Evolutionary conservation across 2,329 filamentous ascomycete species (phyloP).

Genomic region (Alternaria consortialis): DNA sequence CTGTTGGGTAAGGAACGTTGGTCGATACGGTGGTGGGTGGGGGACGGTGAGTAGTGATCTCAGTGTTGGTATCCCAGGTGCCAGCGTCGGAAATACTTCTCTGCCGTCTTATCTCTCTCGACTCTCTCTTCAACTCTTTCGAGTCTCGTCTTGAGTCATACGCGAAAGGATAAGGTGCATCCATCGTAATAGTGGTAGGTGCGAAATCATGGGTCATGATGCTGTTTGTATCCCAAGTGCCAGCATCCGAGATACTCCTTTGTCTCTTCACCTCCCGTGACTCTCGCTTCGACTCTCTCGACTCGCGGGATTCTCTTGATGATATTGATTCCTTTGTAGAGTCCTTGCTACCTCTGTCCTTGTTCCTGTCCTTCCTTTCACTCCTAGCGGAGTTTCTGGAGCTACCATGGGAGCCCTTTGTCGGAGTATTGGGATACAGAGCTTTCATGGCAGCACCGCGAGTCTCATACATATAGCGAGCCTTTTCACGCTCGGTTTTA

Average conservation of each 20-base stretch:
- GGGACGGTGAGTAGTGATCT: constrained; percentile 9
- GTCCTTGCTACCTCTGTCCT: constrained; percentile 26
- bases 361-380: constrained; percentile 31
- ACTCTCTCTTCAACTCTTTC: constrained; percentile 18
- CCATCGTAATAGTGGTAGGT: constrained; percentile 27
- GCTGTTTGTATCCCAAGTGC: constrained; percentile 41
- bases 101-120: constrained; percentile 14
- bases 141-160: constrained; percentile 17
- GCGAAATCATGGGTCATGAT: constrained; percentile 26
- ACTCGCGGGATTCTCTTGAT: constrained; percentile 16
- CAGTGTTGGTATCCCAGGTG: constrained; percentile 17
- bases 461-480: constrained; percentile 46
- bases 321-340: constrained; percentile 27
- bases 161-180: constrained; percentile 9
- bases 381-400: constrained; percentile 28
- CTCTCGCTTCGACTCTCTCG: constrained; percentile 16
- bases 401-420: constrained; percentile 25
- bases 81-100: constrained; percentile 16
- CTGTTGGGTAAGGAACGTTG: constrained; percentile 14
- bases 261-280: constrained; percentile 15
- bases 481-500: constrained; percentile 35
- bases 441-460: constrained; percentile 52
- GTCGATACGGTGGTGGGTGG: constrained; percentile 18
- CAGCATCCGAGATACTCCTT: constrained; percentile 30
- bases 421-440: constrained; percentile 47